phyloP scores from a whole-genome alignment of 2,329 filamentous ascomycete genomes.

The Aspergillus alliaceus region DNA sequence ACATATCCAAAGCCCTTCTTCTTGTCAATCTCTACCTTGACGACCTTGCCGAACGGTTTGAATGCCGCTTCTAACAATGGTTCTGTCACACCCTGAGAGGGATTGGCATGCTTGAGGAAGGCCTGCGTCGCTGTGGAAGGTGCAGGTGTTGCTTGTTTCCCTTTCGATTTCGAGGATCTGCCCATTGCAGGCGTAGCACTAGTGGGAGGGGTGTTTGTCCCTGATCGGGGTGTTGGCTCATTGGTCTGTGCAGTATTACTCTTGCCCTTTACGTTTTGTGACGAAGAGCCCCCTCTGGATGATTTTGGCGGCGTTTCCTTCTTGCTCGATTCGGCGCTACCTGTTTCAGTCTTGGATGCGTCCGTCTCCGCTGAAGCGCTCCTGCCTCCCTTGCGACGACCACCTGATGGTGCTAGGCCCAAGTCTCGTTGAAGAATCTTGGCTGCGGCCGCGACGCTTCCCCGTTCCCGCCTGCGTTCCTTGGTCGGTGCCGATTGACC shows the following conservation, averaged over 20 bases:
- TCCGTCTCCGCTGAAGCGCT: constrained; percentile 24
- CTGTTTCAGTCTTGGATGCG: constrained; percentile 22
- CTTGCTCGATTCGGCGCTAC: constrained; percentile 20
- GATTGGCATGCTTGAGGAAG: constrained; percentile 80
- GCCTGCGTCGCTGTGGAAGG: constrained; percentile 46
- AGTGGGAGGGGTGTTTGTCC: constrained; percentile 14
- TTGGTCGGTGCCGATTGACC: constrained; percentile 31
- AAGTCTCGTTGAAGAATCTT: constrained; percentile 64
- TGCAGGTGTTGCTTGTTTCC: constrained; percentile 25
- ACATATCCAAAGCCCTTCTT: constrained; percentile 94
- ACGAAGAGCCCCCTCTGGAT: constrained; percentile 15
- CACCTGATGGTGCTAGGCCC: constrained; percentile 50
- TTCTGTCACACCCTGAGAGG: constrained; percentile 89
- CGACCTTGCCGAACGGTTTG: constrained; percentile 70
- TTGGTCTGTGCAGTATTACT: constrained; percentile 21
- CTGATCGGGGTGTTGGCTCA: constrained; percentile 21
- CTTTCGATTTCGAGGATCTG: constrained; percentile 29
- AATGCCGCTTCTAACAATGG: constrained; percentile 73
- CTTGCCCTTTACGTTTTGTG: constrained; percentile 17
- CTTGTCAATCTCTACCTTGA: constrained; percentile 86
- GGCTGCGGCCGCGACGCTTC: constrained; percentile 53
- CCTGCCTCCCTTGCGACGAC: constrained; percentile 43
- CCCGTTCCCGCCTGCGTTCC: constrained; percentile 55
- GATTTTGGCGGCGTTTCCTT: constrained; percentile 23
- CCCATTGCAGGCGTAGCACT: constrained; percentile 17